Percentiles rank a stretch among this genome's conserved stretches.
Conservation (phyloP, 2,329 filamentous ascomycete genomes). For the Aspergillus chevalieri region DNA sequence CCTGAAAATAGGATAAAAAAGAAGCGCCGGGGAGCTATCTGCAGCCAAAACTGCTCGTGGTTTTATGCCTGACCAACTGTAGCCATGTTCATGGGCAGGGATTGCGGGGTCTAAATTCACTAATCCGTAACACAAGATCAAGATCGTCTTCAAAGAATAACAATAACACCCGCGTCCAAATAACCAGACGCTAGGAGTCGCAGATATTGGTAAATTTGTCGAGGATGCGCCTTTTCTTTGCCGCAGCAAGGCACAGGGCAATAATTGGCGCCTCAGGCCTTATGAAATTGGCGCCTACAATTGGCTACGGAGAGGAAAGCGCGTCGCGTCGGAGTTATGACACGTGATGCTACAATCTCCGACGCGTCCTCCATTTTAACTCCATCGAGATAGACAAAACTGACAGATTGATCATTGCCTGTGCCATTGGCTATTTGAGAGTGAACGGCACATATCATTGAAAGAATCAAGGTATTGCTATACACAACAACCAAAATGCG, state of each 20-base stretch:
- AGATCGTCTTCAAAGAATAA: background rate
- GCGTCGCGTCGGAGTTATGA: conserved; percentile 18
- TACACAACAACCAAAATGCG: conserved; percentile 14
- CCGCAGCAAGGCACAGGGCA: conserved; percentile 6
- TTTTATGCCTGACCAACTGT: background rate
- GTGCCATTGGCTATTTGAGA: background rate
- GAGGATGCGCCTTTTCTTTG: conserved; percentile 3
- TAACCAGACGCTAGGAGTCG: background rate
- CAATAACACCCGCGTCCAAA: background rate
- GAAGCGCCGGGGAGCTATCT: background rate
- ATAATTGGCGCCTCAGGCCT: conserved; percentile 9
- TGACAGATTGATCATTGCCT: background rate
- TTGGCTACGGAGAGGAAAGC: conserved; percentile 21
- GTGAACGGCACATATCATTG: background rate
- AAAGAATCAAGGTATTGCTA: background rate
- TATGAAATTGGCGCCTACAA: conserved; percentile 11
- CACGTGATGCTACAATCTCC: background rate
- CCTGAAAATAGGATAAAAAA: background rate
- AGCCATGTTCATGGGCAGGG: conserved; percentile 9
- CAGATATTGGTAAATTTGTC: background rate
- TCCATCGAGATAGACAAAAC: background rate
- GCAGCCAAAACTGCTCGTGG: background rate
- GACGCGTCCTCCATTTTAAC: conserved; percentile 9
- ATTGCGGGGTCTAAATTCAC: conserved; percentile 6
- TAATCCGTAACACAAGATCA: background rate